A percentile compares a stretch with the other conserved stretches of the same genome.
Evolutionary conservation across 2,329 filamentous ascomycete genomes (phyloP).

Genomic region (Thelonectria discophora): DNA sequence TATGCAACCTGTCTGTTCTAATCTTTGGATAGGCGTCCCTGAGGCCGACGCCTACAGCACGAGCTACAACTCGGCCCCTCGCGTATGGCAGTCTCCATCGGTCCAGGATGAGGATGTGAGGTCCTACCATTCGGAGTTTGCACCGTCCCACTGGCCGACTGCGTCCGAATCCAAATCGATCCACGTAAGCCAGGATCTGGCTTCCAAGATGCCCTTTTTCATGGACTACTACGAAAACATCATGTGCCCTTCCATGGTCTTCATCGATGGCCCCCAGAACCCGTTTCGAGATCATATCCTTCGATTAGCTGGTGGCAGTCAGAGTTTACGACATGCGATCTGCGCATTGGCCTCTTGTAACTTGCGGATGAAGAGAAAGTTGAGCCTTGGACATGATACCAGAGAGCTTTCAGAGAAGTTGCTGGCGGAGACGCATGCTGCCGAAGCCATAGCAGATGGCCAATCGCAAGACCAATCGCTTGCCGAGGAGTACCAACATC

Average conservation of each 20-base stretch:
- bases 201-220: conserved; percentile 84
- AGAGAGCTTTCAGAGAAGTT: conserved; percentile 60
- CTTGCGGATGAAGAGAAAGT: conserved; percentile 81
- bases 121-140: conserved; percentile 54
- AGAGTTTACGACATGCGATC: conserved; percentile 90
- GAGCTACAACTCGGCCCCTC: conserved; percentile 58
- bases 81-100: conserved; percentile 56
- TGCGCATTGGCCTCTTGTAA: conserved; percentile 91
- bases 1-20: conserved; percentile 49
- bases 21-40: conserved; percentile 56
- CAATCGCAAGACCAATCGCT: conserved; percentile 70
- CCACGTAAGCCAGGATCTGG: conserved; percentile 69
- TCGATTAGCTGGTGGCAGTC: conserved; percentile 77
- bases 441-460: conserved; percentile 56
- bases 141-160: conserved; percentile 59
- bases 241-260: conserved; percentile 90
- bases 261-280: conserved; percentile 86
- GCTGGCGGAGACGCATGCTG: conserved; percentile 56
- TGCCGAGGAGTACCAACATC: conserved; percentile 85
- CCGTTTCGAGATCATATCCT: conserved; percentile 87
- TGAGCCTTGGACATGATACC: conserved; percentile 67
- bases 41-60: conserved; percentile 63
- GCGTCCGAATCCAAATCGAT: conserved; percentile 56
- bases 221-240: conserved; percentile 94
- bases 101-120: conserved; percentile 57